These are phyloP conservation scores for Hygrophorus pudorinus DNA, from an alignment of 768 basidiomycete species.

Conservation along the genomic window DNA sequence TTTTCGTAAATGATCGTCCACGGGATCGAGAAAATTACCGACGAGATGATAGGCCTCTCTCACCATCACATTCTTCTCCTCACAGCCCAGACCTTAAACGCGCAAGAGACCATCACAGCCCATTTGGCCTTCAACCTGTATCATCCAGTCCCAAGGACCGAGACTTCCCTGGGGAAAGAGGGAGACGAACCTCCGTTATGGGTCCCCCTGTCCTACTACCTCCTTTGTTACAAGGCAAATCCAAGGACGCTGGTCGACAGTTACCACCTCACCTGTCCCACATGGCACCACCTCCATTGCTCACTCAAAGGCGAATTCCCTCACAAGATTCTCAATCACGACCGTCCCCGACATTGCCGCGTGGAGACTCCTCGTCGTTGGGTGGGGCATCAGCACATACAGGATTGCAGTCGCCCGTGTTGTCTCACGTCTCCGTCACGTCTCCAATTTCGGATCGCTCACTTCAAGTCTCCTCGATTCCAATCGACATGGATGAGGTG, in stretches of 20 bases:
- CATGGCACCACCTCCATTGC: slow-evolving; percentile 17
- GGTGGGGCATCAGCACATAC: slow-evolving; percentile 14
- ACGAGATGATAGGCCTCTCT: slow-evolving; percentile 29
- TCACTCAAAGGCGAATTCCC: slow-evolving; percentile 25
- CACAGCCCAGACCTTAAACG: slow-evolving; percentile 5
- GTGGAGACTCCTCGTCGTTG: neutral
- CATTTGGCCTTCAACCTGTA: slow-evolving; percentile 12
- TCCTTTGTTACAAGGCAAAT: slow-evolving; percentile 23
- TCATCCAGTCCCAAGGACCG: slow-evolving; percentile 19
- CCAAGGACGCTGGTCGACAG: slow-evolving; percentile 37
- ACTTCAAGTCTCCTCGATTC: slow-evolving; percentile 21
- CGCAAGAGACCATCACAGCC: slow-evolving; percentile 18
- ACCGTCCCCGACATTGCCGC: neutral
- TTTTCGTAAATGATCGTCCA: slow-evolving; percentile 11
- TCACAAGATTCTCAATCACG: slow-evolving; percentile 25
- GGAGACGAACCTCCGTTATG: slow-evolving; percentile 34
- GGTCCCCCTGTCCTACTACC: slow-evolving; percentile 41
- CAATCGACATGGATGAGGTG: slow-evolving; percentile 50
- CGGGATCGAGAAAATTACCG: slow-evolving; percentile 20
- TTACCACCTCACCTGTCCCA: slow-evolving; percentile 49
- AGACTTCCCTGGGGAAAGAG: slow-evolving; percentile 23
- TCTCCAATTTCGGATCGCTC: slow-evolving; percentile 26
- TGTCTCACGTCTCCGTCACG: slow-evolving; percentile 31
- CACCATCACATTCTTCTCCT: slow-evolving; percentile 18
- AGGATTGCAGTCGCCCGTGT: slow-evolving; percentile 34